phyloP scores from a whole-genome alignment of 257 asterid genomes.

The Fraxinus excelsior region DNA sequence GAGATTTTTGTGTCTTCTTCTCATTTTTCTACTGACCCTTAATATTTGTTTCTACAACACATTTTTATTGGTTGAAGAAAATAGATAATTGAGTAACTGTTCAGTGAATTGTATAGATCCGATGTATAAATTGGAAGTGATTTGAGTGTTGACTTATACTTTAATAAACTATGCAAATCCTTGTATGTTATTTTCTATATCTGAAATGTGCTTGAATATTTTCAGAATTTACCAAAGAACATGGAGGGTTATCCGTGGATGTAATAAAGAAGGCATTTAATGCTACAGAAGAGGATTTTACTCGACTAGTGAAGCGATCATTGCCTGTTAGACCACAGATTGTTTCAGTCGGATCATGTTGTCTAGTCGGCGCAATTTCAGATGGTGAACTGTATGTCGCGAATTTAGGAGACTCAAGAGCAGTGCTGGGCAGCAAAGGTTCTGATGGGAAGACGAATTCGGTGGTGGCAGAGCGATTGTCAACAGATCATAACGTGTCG shows the following conservation, averaged over 20 bases:
- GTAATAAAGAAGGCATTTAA: constrained; percentile 81
- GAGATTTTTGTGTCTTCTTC: background rate
- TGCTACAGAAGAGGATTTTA: constrained; percentile 91
- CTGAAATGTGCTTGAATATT: constrained; percentile 16
- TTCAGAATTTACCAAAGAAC: constrained; percentile 78
- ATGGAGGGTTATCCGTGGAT: constrained; percentile 83
- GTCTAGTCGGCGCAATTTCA: constrained; percentile 87
- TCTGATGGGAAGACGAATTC: constrained; percentile 59
- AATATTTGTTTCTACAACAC: background rate
- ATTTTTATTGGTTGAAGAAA: background rate
- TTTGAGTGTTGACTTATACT: background rate
- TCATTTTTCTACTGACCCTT: background rate
- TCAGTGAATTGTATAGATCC: background rate
- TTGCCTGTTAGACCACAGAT: constrained; percentile 67
- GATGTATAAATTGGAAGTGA: background rate
- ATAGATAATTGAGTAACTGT: background rate
- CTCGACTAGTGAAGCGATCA: constrained; percentile 70
- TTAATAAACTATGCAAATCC: background rate
- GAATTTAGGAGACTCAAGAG: constrained; percentile 94
- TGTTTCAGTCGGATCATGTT: constrained; percentile 89
- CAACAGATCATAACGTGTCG: constrained; percentile 92
- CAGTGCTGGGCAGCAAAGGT: constrained; percentile 84
- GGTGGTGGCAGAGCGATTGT: constrained; percentile 81
- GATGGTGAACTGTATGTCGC: constrained; percentile 75
- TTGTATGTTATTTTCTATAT: background rate